Evolutionary conservation across 768 basidiomycete species (phyloP).

Genomic region (Leccinum rimulosum): DNA sequence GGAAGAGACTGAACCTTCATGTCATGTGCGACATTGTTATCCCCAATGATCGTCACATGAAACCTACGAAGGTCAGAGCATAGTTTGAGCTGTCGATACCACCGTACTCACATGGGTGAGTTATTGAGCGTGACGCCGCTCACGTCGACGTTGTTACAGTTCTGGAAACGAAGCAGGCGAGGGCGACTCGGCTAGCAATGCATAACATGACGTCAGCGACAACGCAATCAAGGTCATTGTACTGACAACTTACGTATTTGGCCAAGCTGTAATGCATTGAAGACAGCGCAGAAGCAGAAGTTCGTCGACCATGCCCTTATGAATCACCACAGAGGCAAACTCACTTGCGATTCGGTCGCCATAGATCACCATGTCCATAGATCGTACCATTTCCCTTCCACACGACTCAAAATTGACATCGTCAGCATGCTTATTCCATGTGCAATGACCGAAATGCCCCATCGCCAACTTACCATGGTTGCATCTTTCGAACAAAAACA

Average conservation of each 20-base stretch:
- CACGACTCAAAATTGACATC: not conserved
- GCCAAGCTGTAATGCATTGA: constrained; percentile 3
- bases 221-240: not conserved
- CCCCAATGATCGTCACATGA: constrained; percentile 9
- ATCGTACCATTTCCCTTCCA: constrained; percentile 8
- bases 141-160: constrained; percentile 5
- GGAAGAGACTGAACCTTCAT: constrained; percentile 4
- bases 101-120: constrained; percentile 6
- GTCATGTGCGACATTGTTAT: constrained; percentile 8
- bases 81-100: not conserved
- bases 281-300: not conserved
- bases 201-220: not conserved
- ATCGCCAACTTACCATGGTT: not conserved
- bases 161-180: constrained; percentile 6
- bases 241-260: constrained; percentile 1
- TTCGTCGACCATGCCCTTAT: not conserved
- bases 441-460: not conserved
- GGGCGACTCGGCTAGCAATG: constrained; percentile 2
- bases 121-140: constrained; percentile 18
- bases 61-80: constrained; percentile 5
- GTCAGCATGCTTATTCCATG: not conserved
- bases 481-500: constrained; percentile 7
- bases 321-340: not conserved
- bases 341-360: not conserved
- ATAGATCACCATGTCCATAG: constrained; percentile 6